Base-by-base conservation (phyloP, 2,329 filamentous ascomycete genomes). In the Lecanicillium sp. region DNA sequence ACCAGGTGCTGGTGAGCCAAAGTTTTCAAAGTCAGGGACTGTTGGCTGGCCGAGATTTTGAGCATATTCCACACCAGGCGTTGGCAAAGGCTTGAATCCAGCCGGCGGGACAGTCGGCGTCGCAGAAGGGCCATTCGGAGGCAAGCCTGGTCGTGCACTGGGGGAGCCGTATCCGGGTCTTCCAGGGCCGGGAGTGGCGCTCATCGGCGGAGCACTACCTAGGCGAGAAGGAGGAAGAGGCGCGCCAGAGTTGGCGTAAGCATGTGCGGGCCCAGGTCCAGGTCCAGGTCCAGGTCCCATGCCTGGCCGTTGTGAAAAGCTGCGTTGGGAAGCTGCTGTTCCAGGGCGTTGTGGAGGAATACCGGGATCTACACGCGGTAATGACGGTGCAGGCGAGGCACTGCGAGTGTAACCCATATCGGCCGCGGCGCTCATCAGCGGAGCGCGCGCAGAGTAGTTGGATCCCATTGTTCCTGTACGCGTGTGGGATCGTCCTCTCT, bases 381-480 rank as follows among this genome's bases (percentile, higher is more conserved):
- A 38, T 22, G 57, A 50, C 22, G 63, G 58, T 5, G 51, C 58
- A 3, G 62, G 62, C 2, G 64, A 64, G 4, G 54, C 53, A 6
- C 61, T 47, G 29, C 60, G 55, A 16, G 52, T 53, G 51, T 70
- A 71, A 15, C 78, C 78, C 73, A 83, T 82, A 6, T 71, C 68
- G 22, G 71, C 69, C 5, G 79, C 78, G 43, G 74, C 67, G 14
- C 64, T 60, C 28, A 84, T 59, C 5, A 86, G 67, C 1, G 83
- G 76, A 7, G 75, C 71, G 43, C 80, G 75, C 3, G 81, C 78
- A 11, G 70, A 73, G 51, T 78, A 82, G 52, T 6, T 30, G 1
- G 81, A 81, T 14, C 64, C 62, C 44, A 71, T 67, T 1, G 83
- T 84, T 37, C 62, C 56, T 59, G 57, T 58, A 54, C 72, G 59